A percentile compares a stretch with the other conserved stretches of the same genome.
phyloP scores from a whole-genome alignment of 257 asterid species.

The Paraleonurus japonicus region DNA sequence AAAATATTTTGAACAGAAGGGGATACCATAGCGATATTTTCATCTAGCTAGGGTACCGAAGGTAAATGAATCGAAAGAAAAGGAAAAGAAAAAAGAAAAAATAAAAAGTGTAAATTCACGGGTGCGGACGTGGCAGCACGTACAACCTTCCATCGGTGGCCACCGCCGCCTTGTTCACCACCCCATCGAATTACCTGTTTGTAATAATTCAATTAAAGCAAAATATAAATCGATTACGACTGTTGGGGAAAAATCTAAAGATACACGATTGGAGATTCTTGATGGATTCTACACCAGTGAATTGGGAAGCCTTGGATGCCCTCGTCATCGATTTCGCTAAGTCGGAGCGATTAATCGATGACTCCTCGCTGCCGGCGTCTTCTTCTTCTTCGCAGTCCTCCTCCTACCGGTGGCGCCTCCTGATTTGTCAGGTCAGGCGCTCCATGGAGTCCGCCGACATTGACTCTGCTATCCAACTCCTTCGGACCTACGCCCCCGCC shows the following conservation, averaged over 20 bases:
- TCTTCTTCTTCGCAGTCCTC: constrained; percentile 43
- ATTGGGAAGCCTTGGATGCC: constrained; percentile 95
- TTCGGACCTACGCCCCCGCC: constrained; percentile 57
- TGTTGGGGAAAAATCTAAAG: too few relatives aligned
- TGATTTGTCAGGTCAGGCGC: constrained; percentile 80
- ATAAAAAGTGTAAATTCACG: not conserved
- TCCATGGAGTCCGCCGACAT: constrained; percentile 73
- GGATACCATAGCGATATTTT: too few relatives aligned
- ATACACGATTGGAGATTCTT: too few relatives aligned
- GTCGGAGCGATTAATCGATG: constrained; percentile 80
- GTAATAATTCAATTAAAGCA: constrained; percentile 10
- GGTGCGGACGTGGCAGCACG: constrained; percentile 34
- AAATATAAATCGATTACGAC: not conserved
- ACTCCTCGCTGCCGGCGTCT: constrained; percentile 44
- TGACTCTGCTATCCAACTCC: constrained; percentile 73
- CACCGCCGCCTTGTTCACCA: constrained; percentile 35
- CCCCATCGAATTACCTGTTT: too few relatives aligned
- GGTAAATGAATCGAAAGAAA: too few relatives aligned
- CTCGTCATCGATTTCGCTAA: constrained; percentile 84
- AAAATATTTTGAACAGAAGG: too few relatives aligned
- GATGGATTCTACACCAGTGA: constrained; percentile 76
- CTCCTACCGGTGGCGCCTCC: constrained; percentile 71
- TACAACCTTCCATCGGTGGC: constrained; percentile 20
- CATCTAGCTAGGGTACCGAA: too few relatives aligned
- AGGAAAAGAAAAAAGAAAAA: too few relatives aligned